Conservation (phyloP, 2,329 filamentous ascomycete species). For the Drechslerella dactyloides region DNA sequence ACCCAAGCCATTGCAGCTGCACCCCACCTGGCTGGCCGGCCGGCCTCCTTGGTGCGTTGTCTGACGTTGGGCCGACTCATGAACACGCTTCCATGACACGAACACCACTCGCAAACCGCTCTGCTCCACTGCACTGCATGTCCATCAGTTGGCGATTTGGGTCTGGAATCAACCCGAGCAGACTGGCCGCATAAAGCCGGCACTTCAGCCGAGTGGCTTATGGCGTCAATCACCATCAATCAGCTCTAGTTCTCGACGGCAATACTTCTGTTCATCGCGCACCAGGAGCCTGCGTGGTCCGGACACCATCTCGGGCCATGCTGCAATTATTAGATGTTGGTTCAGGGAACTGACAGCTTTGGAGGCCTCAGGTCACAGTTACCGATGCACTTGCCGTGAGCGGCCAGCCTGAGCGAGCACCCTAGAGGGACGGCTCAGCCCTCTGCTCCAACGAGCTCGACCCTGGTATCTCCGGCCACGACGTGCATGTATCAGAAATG, state of each 20-base stretch:
- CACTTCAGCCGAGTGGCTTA: constrained; percentile 18
- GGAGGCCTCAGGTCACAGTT: neutral
- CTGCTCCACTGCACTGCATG: neutral
- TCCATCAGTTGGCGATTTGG: constrained; percentile 6
- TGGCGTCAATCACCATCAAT: constrained; percentile 9
- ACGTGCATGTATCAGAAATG: neutral
- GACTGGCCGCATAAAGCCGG: constrained; percentile 16
- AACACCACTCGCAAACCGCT: neutral
- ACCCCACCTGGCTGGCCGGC: neutral
- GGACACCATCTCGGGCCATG: neutral
- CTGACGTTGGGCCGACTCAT: constrained; percentile 6
- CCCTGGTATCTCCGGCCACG: neutral
- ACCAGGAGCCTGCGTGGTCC: neutral
- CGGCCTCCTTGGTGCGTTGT: neutral
- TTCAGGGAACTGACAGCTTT: neutral
- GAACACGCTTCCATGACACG: neutral
- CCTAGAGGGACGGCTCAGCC: neutral
- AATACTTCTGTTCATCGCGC: neutral
- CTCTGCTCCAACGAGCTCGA: neutral
- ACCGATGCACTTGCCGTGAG: neutral
- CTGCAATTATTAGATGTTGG: neutral
- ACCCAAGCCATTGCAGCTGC: too few relatives aligned
- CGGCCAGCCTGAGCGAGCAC: neutral
- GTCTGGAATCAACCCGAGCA: constrained; percentile 5
- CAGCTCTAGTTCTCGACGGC: neutral